Percentiles rank a stretch among this genome's conserved stretches.
These are phyloP conservation scores for Arctostaphylos glauca DNA, from an alignment of 148 eudicot genomes.

Conservation along the genomic window DNA sequence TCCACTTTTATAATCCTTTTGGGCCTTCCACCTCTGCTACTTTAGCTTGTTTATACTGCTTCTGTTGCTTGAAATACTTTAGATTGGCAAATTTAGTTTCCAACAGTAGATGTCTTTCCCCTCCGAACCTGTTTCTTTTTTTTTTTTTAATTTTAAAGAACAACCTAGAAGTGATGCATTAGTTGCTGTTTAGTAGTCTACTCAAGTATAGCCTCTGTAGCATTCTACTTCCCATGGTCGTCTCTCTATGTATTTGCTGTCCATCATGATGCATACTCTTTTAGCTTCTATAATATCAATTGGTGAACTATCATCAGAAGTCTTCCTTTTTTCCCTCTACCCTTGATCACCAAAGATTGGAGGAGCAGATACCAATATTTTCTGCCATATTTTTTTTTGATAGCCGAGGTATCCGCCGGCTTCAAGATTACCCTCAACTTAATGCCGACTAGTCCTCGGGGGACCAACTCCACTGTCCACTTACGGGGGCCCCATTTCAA, in stretches of 20 bases:
- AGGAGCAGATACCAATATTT: not conserved
- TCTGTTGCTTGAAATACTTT: not conserved
- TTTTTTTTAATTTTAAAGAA: not conserved
- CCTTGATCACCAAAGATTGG: conserved; percentile 5
- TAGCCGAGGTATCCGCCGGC: no score
- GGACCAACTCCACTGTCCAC: no score
- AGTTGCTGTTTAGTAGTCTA: not conserved
- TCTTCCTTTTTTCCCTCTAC: not conserved
- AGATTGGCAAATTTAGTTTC: not conserved
- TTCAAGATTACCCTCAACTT: no score
- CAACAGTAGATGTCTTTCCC: not conserved
- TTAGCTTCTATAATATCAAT: not conserved
- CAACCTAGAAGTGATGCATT: not conserved
- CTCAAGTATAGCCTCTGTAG: not conserved
- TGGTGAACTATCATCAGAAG: not conserved
- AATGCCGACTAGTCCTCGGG: no score
- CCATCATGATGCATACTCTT: not conserved
- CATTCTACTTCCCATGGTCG: not conserved
- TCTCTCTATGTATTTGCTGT: not conserved
- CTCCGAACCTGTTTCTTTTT: not conserved
- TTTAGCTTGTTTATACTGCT: conserved; percentile 3
- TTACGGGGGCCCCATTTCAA: no score
- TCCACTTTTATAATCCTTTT: not conserved
- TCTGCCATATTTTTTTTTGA: not conserved
- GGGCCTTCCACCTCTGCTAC: not conserved